Evolutionary conservation across 768 basidiomycete genomes (phyloP).

Genomic region (Termitomyces sp.): DNA sequence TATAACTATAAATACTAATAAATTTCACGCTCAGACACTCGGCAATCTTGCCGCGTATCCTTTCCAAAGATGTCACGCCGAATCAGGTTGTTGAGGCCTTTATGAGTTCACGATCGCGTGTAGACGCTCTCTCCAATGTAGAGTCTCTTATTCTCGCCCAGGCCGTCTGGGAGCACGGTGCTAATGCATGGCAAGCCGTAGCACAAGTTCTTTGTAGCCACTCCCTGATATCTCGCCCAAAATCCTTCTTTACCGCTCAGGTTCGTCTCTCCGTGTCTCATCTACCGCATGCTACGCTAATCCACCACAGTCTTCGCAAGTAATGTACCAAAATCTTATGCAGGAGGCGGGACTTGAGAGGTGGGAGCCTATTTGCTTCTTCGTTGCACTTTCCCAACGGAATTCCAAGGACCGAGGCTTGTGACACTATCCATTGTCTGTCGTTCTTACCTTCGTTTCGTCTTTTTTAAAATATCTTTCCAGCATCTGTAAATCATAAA

Average conservation of each 20-base stretch:
- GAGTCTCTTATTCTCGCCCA: constrained; percentile 84
- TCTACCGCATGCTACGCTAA: constrained; percentile 3
- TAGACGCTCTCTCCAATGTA: constrained; percentile 28
- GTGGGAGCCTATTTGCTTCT: constrained; percentile 30
- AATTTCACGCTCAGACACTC: neutral
- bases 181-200: constrained; percentile 61
- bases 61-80: neutral
- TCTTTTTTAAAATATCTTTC: constrained; percentile 5
- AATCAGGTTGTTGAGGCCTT: neutral
- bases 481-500: constrained; percentile 59
- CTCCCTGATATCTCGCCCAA: constrained; percentile 58
- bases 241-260: constrained; percentile 63
- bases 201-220: constrained; percentile 64
- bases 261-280: constrained; percentile 29
- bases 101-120: constrained; percentile 28
- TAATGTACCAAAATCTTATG: constrained; percentile 65
- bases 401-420: constrained; percentile 41
- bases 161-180: constrained; percentile 78
- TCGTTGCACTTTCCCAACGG: neutral
- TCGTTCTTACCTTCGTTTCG: neutral
- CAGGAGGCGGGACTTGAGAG: constrained; percentile 57
- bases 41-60: neutral
- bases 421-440: constrained; percentile 46
- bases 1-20: too few species aligned
- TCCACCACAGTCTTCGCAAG: constrained; percentile 53